Conservation (phyloP, 2,329 filamentous ascomycete species). For the Aspergillus flavus region DNA sequence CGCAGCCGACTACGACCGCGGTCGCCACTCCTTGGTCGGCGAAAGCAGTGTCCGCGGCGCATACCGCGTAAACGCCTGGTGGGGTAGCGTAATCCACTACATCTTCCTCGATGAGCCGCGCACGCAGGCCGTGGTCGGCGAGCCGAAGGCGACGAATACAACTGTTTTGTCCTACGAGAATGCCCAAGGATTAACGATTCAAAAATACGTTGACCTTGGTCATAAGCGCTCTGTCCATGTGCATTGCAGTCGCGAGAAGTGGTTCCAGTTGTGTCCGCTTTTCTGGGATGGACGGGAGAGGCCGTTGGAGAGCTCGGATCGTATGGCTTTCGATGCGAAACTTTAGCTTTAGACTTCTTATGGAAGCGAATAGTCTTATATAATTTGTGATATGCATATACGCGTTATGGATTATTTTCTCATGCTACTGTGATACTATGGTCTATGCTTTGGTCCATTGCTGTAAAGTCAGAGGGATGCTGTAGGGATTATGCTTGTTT, state of each 20-base stretch:
- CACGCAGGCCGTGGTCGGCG: slow-evolving; percentile 57
- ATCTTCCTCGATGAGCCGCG: slow-evolving; percentile 62
- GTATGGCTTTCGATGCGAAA: slow-evolving; percentile 52
- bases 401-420: neutral
- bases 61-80: slow-evolving; percentile 61
- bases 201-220: slow-evolving; percentile 72
- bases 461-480: neutral
- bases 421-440: too few species aligned
- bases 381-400: neutral
- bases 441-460: neutral
- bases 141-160: slow-evolving; percentile 71
- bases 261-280: slow-evolving; percentile 63
- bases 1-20: slow-evolving; percentile 59
- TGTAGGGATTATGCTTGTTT: neutral
- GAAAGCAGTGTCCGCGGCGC: slow-evolving; percentile 58
- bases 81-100: slow-evolving; percentile 60
- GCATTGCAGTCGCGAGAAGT: slow-evolving; percentile 65
- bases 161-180: slow-evolving; percentile 75
- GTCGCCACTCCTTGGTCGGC: slow-evolving; percentile 63
- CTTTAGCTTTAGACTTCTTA: slow-evolving; percentile 31
- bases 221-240: slow-evolving; percentile 72
- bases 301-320: slow-evolving; percentile 49
- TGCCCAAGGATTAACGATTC: slow-evolving; percentile 70
- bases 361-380: neutral
- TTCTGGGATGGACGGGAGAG: slow-evolving; percentile 52